Evolutionary conservation across 306 rosid genomes (phyloP), one percentile per base, ranked within the genome.

Genomic region (Vicia sativa): DNA sequence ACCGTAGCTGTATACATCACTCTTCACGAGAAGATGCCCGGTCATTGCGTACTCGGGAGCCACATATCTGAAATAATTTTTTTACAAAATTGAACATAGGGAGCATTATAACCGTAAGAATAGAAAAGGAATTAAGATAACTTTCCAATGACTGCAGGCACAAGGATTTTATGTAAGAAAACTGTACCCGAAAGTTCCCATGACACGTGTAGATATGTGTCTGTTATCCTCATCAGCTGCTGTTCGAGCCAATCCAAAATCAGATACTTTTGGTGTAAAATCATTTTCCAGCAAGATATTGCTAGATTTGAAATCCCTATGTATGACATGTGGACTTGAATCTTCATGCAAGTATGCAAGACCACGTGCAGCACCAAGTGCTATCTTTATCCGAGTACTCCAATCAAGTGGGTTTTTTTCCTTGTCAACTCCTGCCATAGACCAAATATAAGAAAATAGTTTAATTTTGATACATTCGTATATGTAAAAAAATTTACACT

Each of bases 21-120:
- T 93, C 79, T 93, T 93, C 54, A 93, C 97, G 28, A 93, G 96
- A 71, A 93, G 95, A 82, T 93, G 98, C 3, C 98, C 98, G 0
- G 98, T 93, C 98, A 93, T 93, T 9, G 97, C 98, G 31, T 93
- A 93, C 82, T 93, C 98, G 0, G 98, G 98, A 39, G 98, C 98
- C 76, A 93, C 98, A 48, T 90, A 93, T 59, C 98, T 93, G 84
- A 39, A 74, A 60, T 29, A 15, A 48, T 59, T 53, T 62, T 68
- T 13, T 12, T 43, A 12, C 16, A 43, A 43, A 43, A 43, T 5
- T 5, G 15, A 13, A 41, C 4, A 3, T 4, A 41, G 45, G 45
- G n/a, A 39, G 44, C 12, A 48, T 14, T 57, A 21, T 18, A 12
- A 28, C 16, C 71, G 65, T 28, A 49, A 48, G 52, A 25, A 31